Base-by-base conservation (phyloP, 2,329 filamentous ascomycete species). In the Dendrostoma leiphaemia region DNA sequence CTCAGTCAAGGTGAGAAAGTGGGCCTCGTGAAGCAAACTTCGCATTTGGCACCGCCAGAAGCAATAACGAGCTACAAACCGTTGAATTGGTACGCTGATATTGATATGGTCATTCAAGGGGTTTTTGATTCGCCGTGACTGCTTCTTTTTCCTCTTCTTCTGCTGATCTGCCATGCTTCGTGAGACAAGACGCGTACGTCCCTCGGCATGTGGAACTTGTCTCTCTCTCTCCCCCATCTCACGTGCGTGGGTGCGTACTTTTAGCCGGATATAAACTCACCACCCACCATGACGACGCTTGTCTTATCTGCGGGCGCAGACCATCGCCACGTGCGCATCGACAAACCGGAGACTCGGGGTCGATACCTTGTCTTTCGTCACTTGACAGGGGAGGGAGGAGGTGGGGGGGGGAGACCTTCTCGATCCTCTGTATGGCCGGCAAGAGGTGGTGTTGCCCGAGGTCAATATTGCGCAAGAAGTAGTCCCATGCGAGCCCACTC, bases 361-460 rank as follows among this genome's bases (percentile, higher is more conserved):
- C n/a, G n/a, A 23, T 41, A 24, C 38, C 38, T n/a, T 26, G 17
- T 15, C 38, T 5, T 26, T 26, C 38, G 38, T 23, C 38, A 41
- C 38, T 21, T 41, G 38, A 21, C 21, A 21, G 38, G 38, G 24
- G 21, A 24, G 38, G 21, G 21, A 23, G 38, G 38, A 26, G 12
- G 38, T 26, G 6, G 6, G 13, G 38, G 38, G 15, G 37, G 6
- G 6, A 12, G n/a, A 19, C 21, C 5, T 9, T 15, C 21, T 41
- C 23, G 13, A 41, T 3, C 21, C 23, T 17, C 5, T n/a, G 9
- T n/a, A n/a, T 8, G 21, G n/a, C 17, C 6, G 17, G 12, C 19
- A 43, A 15, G n/a, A n/a, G 37, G 26, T 50, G 48, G 34, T 50
- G 37, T 32, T 32, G 17, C 37, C 48, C 48, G 48, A 43, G 35